Evolutionary conservation across 768 basidiomycete species (phyloP).

Genomic region (button mushroom (Agaricus bisporus)): DNA sequence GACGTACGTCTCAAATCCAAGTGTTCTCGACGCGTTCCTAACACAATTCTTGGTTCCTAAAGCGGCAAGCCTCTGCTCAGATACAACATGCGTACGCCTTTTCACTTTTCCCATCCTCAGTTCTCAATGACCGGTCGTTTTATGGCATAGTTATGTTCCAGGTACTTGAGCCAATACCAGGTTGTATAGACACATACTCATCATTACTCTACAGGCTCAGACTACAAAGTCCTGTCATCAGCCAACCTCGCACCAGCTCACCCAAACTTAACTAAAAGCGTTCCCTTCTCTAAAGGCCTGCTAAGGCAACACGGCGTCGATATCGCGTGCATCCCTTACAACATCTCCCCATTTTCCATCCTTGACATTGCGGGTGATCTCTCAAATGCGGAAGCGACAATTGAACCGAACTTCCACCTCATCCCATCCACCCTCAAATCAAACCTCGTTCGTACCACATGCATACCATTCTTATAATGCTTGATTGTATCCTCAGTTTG

Average conservation of each 20-base stretch:
- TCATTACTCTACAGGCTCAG: slow-evolving; percentile 29
- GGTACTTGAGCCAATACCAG: slow-evolving; percentile 21
- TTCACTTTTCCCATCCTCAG: background rate
- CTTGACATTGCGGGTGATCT: slow-evolving; percentile 29
- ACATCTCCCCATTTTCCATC: slow-evolving; percentile 45
- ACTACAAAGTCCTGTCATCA: slow-evolving; percentile 39
- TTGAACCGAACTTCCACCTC: slow-evolving; percentile 34
- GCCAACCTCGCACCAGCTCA: slow-evolving; percentile 29
- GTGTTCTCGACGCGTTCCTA: background rate
- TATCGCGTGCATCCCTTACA: slow-evolving; percentile 53
- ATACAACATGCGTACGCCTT: slow-evolving; percentile 42
- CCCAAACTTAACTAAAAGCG: slow-evolving; percentile 19
- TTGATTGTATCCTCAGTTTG: slow-evolving; percentile 28
- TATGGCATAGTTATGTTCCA: slow-evolving; percentile 34
- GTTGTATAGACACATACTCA: background rate
- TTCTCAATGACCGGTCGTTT: background rate
- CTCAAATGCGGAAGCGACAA: slow-evolving; percentile 27
- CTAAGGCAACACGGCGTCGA: slow-evolving; percentile 42
- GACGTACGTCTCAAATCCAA: slow-evolving; percentile 21
- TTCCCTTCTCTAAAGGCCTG: slow-evolving; percentile 45
- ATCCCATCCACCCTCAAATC: slow-evolving; percentile 36
- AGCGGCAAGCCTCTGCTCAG: slow-evolving; percentile 28
- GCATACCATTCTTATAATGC: slow-evolving; percentile 5
- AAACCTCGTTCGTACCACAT: slow-evolving; percentile 34
- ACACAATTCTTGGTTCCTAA: background rate